These are phyloP conservation scores for Castanea sativa DNA, from an alignment of 306 rosid species.

Conservation along the genomic window DNA sequence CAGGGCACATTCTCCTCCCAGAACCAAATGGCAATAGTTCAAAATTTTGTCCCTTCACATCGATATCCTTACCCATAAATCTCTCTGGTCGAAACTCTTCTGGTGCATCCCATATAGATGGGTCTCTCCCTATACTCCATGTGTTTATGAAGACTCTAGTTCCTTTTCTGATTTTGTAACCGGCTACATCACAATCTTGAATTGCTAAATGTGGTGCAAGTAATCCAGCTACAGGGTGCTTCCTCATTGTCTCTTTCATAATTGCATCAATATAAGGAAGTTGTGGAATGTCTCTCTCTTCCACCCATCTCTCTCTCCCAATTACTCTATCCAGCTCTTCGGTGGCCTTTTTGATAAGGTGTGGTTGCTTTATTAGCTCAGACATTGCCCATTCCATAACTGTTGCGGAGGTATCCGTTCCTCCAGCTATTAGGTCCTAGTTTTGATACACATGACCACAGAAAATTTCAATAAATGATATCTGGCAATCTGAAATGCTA, in stretches of 20 bases:
- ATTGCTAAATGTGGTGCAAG: conserved; percentile 33
- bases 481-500: too few relatives aligned
- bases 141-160: conserved; percentile 28
- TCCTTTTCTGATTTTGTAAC: conserved; percentile 23
- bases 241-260: conserved; percentile 38
- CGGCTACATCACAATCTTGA: conserved; percentile 23
- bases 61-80: conserved; percentile 23
- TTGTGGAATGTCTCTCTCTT: conserved; percentile 30
- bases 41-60: conserved; percentile 34
- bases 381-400: conserved; percentile 44
- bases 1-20: conserved; percentile 32
- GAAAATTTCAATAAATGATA: too few relatives aligned
- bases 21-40: conserved; percentile 36
- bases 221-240: conserved; percentile 24
- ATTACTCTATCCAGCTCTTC: conserved; percentile 36
- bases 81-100: conserved; percentile 30
- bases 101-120: conserved; percentile 24
- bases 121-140: conserved; percentile 39
- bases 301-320: conserved; percentile 37
- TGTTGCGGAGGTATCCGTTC: conserved; percentile 30
- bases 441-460: too few relatives aligned
- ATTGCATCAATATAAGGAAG: conserved; percentile 35
- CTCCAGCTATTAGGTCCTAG: conserved; percentile 38
- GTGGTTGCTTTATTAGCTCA: conserved; percentile 33
- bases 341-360: conserved; percentile 23